Evolutionary conservation across 2,329 filamentous ascomycete genomes (phyloP).

Genomic region (Thielaviopsis punctulata): DNA sequence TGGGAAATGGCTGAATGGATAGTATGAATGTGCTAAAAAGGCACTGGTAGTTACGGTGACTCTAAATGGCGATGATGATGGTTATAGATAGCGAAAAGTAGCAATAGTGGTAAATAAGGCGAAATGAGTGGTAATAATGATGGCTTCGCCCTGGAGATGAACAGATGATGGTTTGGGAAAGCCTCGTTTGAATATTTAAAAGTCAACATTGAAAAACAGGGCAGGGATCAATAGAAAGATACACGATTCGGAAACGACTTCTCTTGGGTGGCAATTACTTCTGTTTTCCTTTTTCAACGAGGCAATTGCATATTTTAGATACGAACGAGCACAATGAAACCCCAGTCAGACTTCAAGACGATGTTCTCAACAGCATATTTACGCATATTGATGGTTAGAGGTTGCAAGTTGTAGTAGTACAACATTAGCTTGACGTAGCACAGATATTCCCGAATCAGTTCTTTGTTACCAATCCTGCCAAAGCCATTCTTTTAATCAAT

Average conservation of each 20-base stretch:
- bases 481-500: background rate
- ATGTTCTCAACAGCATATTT: no score
- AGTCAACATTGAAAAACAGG: background rate
- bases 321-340: no score
- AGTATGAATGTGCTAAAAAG: background rate
- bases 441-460: background rate
- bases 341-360: no score
- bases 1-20: no score
- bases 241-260: background rate
- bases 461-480: background rate
- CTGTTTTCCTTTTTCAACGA: no score
- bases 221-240: background rate
- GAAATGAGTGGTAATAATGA: background rate
- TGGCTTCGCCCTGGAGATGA: background rate
- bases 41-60: background rate
- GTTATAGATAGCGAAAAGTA: no score
- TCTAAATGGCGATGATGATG: background rate
- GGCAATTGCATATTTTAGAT: no score
- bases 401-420: background rate
- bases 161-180: background rate
- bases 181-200: background rate
- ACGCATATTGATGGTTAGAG: background rate
- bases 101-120: background rate
- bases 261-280: background rate
- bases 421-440: background rate